Base-by-base conservation (phyloP, 2,329 filamentous ascomycete genomes). In the Coniochaeta sp. region DNA sequence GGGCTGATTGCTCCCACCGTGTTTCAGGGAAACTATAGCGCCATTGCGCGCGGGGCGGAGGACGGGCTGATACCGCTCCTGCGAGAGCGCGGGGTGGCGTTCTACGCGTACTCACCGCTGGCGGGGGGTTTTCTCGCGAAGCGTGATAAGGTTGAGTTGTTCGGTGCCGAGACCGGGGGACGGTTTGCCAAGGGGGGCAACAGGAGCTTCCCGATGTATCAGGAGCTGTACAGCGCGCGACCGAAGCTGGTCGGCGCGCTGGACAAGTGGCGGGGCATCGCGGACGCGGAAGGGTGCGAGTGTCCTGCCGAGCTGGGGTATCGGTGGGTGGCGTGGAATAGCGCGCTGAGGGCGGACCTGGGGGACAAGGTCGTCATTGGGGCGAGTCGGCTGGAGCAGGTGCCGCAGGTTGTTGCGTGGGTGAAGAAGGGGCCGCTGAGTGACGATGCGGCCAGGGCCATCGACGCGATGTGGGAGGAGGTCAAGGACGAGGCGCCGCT, bases 1-100 rank as follows among this genome's bases (percentile, higher is more conserved):
- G 69, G 69, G 34, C 75, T 65, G 58, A 65, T 75, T 52, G 62
- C 65, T 40, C 75, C 75, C 7, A 64, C 66, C 1, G 74, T 76
- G 26, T 77, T 75, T 62, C 73, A 78, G 64, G 74, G 75, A 57
- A 64, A 68, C 42, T 77, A 78, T 70, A 74, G 75, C 62, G 66
- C 73, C 32, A 67, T 78, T 44, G 67, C 67, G 38, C 70, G 76
- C 19, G 66, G 65, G 19, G 65, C 66, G n/a, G 75, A 78, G 61
- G 62, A 63, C 22, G 65, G 67, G 34, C 69, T 76, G n/a, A 68
- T 76, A 32, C 73, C 75, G 3, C 60, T 69, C 0, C 64, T 76
- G 57, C 67, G 73, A n/a, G 65, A 70, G 59, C 64, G 72, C 60
- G 62, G 63, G 58, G 71, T 77, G 9, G 64, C 70, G 0, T 74